phyloP scores from a whole-genome alignment of 306 rosid genomes.

The Corylus avellana region DNA sequence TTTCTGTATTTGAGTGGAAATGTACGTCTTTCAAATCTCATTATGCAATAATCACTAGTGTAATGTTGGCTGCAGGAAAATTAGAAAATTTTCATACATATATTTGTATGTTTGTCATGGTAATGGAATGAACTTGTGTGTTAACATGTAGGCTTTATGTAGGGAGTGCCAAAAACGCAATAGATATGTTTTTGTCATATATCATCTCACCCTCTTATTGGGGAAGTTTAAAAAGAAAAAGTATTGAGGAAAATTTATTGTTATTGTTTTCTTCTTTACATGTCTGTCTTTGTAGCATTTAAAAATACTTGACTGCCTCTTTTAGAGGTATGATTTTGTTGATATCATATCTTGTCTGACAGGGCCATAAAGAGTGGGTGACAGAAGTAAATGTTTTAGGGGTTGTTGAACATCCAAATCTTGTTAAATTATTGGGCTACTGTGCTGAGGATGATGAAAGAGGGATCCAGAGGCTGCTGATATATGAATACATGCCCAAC shows the following conservation, averaged over 20 bases:
- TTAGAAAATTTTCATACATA: not conserved
- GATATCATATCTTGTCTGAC: not conserved
- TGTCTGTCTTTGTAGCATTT: not conserved
- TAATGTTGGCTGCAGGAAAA: not conserved
- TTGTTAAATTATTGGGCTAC: slow-evolving; percentile 55
- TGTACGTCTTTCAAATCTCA: not conserved
- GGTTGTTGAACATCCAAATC: slow-evolving; percentile 54
- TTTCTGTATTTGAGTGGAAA: not conserved
- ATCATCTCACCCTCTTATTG: not conserved
- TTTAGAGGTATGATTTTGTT: slow-evolving; percentile 2
- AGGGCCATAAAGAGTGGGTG: slow-evolving; percentile 77
- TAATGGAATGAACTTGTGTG: no score
- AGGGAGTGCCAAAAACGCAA: not conserved
- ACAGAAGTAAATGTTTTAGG: slow-evolving; percentile 66
- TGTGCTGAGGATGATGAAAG: slow-evolving; percentile 70
- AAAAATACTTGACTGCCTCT: not conserved
- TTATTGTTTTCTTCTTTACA: not conserved
- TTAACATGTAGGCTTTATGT: not conserved
- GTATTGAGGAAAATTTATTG: not conserved
- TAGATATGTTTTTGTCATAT: not conserved
- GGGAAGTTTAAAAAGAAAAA: not conserved
- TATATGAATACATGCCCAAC: slow-evolving; percentile 64
- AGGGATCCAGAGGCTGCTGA: slow-evolving; percentile 58
- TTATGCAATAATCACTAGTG: not conserved
- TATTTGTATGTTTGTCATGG: not conserved